Conservation (phyloP, 2,329 filamentous ascomycete species). For the Pezicula radicicola region DNA sequence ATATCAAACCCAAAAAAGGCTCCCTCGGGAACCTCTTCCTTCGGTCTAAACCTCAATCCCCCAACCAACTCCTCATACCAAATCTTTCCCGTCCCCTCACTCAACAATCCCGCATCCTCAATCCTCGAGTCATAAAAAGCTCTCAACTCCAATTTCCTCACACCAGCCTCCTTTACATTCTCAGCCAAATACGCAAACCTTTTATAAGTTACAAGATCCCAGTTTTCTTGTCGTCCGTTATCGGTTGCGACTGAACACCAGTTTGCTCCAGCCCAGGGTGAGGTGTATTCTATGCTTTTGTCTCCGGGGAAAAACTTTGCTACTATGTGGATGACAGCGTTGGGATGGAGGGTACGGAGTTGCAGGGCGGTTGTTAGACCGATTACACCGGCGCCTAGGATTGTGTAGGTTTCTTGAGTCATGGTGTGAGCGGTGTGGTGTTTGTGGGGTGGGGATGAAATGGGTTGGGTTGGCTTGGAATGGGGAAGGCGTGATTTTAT, state of each 20-base stretch:
- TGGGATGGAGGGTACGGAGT: slow-evolving; percentile 47
- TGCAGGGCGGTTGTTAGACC: slow-evolving; percentile 63
- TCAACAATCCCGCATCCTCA: slow-evolving; percentile 11
- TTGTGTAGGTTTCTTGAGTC: neutral
- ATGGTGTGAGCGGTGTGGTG: no score
- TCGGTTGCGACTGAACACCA: slow-evolving; percentile 53
- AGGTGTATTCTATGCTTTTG: slow-evolving; percentile 84
- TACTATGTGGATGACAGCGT: slow-evolving; percentile 62
- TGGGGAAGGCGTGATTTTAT: no score
- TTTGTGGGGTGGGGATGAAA: no score
- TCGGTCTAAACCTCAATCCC: slow-evolving; percentile 46
- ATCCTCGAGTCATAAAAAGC: slow-evolving; percentile 26
- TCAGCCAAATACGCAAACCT: slow-evolving; percentile 56
- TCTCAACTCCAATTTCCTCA: slow-evolving; percentile 5
- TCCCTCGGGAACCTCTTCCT: slow-evolving; percentile 54
- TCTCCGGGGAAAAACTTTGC: slow-evolving; percentile 91
- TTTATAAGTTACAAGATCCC: slow-evolving; percentile 56
- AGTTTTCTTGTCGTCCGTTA: slow-evolving; percentile 54
- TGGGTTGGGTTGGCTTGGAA: no score
- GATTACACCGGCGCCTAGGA: slow-evolving; percentile 53
- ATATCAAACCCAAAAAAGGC: slow-evolving; percentile 71
- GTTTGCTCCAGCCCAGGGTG: slow-evolving; percentile 84
- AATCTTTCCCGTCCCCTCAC: slow-evolving; percentile 12
- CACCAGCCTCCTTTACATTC: slow-evolving; percentile 11
- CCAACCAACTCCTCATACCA: slow-evolving; percentile 44